A percentile compares a stretch with the other conserved stretches of the same genome.
These are phyloP conservation scores for Fusarium setosum DNA, from an alignment of 2,329 filamentous ascomycete species.

Conservation along the genomic window DNA sequence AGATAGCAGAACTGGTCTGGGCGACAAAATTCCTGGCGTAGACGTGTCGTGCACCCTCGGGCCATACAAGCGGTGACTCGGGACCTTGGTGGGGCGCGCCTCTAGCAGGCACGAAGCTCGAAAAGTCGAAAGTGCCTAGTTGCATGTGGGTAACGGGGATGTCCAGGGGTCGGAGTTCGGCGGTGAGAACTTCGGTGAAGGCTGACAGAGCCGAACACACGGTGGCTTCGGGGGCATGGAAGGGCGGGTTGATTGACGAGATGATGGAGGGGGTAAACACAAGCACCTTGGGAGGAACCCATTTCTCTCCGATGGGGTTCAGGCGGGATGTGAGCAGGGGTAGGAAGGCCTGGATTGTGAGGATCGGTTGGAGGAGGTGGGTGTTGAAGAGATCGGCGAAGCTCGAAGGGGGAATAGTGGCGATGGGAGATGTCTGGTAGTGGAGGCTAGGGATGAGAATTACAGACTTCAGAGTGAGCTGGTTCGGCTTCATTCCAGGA, in stretches of 20 bases:
- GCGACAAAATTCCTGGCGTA: constrained; percentile 72
- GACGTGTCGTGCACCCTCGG: constrained; percentile 67
- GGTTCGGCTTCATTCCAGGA: constrained; percentile 79
- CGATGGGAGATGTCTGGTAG: constrained; percentile 86
- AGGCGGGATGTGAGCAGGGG: constrained; percentile 76
- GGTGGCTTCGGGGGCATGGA: constrained; percentile 86
- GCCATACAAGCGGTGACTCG: constrained; percentile 69
- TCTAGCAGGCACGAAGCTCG: constrained; percentile 67
- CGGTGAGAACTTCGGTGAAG: constrained; percentile 83
- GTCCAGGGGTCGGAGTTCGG: constrained; percentile 80
- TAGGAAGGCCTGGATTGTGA: constrained; percentile 91
- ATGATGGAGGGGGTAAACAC: constrained; percentile 85
- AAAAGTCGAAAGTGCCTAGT: constrained; percentile 90
- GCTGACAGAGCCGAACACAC: constrained; percentile 88
- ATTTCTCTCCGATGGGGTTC: constrained; percentile 61
- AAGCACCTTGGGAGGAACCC: constrained; percentile 73
- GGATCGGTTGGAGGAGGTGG: constrained; percentile 88
- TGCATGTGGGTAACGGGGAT: constrained; percentile 89
- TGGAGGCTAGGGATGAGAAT: constrained; percentile 85
- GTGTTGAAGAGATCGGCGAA: constrained; percentile 94
- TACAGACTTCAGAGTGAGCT: constrained; percentile 80
- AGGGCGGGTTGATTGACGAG: constrained; percentile 81
- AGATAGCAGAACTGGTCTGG: constrained; percentile 66
- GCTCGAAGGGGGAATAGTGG: constrained; percentile 83
- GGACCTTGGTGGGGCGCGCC: constrained; percentile 50